phyloP scores from a whole-genome alignment of 148 eudicot species.

The Agrostemma githago region DNA sequence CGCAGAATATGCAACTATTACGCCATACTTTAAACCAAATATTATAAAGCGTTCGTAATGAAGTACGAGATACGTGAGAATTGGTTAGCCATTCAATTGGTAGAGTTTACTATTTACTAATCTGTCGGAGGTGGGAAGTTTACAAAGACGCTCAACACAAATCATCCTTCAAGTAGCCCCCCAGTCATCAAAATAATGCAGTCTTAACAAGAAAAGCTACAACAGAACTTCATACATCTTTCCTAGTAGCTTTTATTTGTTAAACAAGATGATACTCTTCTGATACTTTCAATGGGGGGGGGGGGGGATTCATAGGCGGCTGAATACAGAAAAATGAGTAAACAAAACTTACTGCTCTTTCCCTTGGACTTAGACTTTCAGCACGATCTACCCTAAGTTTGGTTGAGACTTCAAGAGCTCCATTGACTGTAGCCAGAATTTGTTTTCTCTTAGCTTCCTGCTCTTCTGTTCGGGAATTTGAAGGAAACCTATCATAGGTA shows the following conservation, averaged over 20 bases:
- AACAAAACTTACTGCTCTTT: constrained; percentile 80
- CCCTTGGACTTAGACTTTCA: constrained; percentile 92
- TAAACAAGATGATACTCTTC: neutral
- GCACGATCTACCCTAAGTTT: constrained; percentile 39
- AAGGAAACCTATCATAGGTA: constrained; percentile 80
- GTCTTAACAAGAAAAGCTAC: neutral
- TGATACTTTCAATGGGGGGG: neutral
- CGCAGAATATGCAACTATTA: no score
- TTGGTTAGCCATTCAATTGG: neutral
- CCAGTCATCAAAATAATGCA: neutral
- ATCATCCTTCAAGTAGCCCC: neutral
- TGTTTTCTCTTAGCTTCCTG: constrained; percentile 91
- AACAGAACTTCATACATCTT: neutral
- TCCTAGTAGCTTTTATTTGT: neutral
- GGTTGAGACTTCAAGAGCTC: constrained; percentile 57
- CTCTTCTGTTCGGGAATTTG: constrained; percentile 80
- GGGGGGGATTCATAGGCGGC: neutral
- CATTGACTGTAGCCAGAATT: constrained; percentile 76
- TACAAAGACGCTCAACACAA: neutral
- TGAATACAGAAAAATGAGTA: neutral
- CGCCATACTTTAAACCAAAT: no score
- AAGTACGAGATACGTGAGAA: neutral
- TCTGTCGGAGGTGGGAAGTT: neutral
- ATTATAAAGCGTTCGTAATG: no score
- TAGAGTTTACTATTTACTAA: neutral